Conservation (phyloP, 2,329 filamentous ascomycete species). For the Thermomyces lanuginosus region DNA sequence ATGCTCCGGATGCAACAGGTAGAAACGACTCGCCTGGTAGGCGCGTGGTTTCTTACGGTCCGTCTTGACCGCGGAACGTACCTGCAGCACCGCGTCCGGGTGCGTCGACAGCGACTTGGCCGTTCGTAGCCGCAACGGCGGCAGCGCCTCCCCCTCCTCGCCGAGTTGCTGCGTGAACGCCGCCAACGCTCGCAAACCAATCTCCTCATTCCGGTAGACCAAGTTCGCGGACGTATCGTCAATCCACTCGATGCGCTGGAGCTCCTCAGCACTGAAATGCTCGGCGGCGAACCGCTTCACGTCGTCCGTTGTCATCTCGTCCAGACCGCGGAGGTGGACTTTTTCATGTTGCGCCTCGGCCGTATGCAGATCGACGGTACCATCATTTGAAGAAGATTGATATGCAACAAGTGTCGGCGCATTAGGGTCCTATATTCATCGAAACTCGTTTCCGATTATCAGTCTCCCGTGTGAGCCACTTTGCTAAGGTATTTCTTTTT, state of each 20-base stretch:
- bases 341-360: conserved; percentile 38
- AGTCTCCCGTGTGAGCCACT: too few relatives aligned
- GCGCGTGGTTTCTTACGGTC: conserved; percentile 73
- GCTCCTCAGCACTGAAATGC: conserved; percentile 42
- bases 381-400: too few relatives aligned
- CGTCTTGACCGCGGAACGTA: conserved; percentile 55
- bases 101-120: conserved; percentile 54
- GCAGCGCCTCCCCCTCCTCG: conserved; percentile 31
- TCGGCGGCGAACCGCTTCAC: conserved; percentile 59
- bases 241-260: conserved; percentile 73
- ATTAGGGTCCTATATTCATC: too few relatives aligned
- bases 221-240: conserved; percentile 85
- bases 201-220: conserved; percentile 46
- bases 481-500: too few relatives aligned
- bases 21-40: conserved; percentile 70
- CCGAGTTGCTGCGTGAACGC: conserved; percentile 30
- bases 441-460: too few relatives aligned
- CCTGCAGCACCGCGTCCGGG: conserved; percentile 51
- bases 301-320: conserved; percentile 63
- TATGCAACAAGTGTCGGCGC: too few relatives aligned
- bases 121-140: conserved; percentile 46
- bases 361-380: conserved; percentile 12
- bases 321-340: conserved; percentile 69
- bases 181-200: conserved; percentile 38
- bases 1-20: conserved; percentile 77